Conservation (phyloP, 495 filamentous ascomycete genomes). For the Chaetomium tenue region DNA sequence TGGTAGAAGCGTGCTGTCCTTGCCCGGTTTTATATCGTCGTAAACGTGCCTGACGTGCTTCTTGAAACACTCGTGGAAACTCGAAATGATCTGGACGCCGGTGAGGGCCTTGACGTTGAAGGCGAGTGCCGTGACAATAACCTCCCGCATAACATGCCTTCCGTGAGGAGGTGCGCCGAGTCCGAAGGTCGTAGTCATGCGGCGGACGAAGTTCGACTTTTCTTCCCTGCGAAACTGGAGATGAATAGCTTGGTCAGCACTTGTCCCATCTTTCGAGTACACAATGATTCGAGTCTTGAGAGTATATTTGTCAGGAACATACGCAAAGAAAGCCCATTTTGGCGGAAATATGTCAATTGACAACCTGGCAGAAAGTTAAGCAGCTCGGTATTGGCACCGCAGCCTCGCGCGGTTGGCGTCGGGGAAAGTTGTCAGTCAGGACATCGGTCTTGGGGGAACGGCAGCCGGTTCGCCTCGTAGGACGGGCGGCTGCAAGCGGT, state of each 20-base stretch:
- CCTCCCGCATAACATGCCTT: constrained; percentile 24
- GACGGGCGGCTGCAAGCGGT: background rate
- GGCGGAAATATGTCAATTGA: constrained; percentile 16
- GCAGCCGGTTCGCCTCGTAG: background rate
- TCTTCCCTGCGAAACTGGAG: constrained; percentile 25
- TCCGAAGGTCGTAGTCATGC: constrained; percentile 35
- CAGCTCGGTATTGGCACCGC: background rate
- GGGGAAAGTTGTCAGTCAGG: constrained; percentile 1
- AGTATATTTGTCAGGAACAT: background rate
- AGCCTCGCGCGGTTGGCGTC: constrained; percentile 14
- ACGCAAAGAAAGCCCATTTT: constrained; percentile 30
- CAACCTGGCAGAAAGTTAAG: constrained; percentile 5
- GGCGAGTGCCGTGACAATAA: constrained; percentile 26
- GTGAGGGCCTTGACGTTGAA: constrained; percentile 22
- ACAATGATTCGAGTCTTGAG: too few species aligned
- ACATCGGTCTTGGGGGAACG: constrained; percentile 11
- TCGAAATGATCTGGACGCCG: constrained; percentile 6
- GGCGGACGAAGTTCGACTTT: constrained; percentile 32
- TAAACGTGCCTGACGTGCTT: constrained; percentile 40
- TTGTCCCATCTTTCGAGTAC: background rate
- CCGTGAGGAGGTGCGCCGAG: constrained; percentile 28
- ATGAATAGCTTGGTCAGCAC: background rate
- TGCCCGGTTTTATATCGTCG: constrained; percentile 33
- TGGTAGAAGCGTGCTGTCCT: constrained; percentile 33
- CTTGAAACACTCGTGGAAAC: constrained; percentile 36